Base-by-base conservation (phyloP, 768 basidiomycete species). In the Tephrocybe sp. region DNA sequence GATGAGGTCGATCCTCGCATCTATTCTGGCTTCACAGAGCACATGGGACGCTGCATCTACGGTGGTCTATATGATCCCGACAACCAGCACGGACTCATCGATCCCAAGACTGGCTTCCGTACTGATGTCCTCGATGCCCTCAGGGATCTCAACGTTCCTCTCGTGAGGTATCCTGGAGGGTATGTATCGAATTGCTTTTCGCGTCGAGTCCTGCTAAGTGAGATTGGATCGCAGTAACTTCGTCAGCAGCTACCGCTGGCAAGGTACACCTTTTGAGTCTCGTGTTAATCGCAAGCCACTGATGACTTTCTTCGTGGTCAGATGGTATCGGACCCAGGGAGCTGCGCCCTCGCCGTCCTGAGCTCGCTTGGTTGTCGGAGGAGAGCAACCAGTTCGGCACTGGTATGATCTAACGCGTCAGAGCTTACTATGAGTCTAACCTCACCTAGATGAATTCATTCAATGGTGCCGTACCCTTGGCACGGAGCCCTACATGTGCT, bases 341-440 rank as follows among this genome's bases (percentile, higher is more conserved):
- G 25, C 51, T 66, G 11, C 70, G 82, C 26, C 79, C 77, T 27
- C 74, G 78, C 25, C 65, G 81, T 18, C 79, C 80, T 13, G 82
- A 84, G 61, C 72, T 83, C 13, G 83, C 83, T 0, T 84, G 82
- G 83, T 60, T 79, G 42, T 73, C 71, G 1, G 78, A 80, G 53
- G 82, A 84, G 61, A 77, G 76, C 59, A 84, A 84, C 53, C 71
- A 74, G 59, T 83, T 84, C 52, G 83, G 82, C 12, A 83, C 82
- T 2, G 77, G 71, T 69, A 36, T 7, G 57, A 19, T 1, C 26
- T 31, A 25, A n/a, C n/a, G n/a, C n/a, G 13, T 3, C 18, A 18
- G 28, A 9, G 11, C 16, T 5, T 28, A 12, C 41, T 18, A 12
- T 21, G 26, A 28, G 24, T 3, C 32, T 39, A 5, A 24, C 5